A percentile compares a stretch with the other conserved stretches of the same genome.
Conservation (phyloP, 1,284 basidiomycete species). For the Boletellus deceptivus region DNA sequence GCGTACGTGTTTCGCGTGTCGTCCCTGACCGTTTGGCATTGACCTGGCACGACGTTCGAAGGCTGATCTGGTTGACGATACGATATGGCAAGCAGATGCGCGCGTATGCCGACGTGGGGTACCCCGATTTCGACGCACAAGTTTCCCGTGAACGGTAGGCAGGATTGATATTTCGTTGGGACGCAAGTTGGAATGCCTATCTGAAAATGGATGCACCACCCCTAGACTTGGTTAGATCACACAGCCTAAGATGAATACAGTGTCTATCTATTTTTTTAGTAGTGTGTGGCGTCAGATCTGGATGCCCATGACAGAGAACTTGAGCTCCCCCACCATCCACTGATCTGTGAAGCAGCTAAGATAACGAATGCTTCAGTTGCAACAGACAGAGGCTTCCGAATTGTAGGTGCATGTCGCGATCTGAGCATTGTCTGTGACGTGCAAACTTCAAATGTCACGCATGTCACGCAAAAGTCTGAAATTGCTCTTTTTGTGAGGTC, state of each 20-base stretch:
- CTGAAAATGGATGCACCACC: not conserved
- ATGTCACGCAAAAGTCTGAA: too few relatives aligned
- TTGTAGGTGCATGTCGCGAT: too few relatives aligned
- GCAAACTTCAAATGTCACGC: too few relatives aligned
- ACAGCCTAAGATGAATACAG: not conserved
- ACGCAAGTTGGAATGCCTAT: too few relatives aligned
- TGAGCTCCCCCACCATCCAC: too few relatives aligned
- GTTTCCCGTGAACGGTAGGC: not conserved
- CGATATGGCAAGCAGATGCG: slow-evolving; percentile 47
- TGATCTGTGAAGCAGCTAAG: too few relatives aligned
- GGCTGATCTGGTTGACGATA: slow-evolving; percentile 43
- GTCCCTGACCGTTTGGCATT: not conserved
- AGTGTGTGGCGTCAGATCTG: not conserved
- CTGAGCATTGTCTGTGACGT: too few relatives aligned
- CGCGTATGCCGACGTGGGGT: slow-evolving; percentile 47
- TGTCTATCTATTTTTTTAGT: not conserved
- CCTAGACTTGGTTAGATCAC: too few relatives aligned
- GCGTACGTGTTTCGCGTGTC: slow-evolving; percentile 32
- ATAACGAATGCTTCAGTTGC: too few relatives aligned
- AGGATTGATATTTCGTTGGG: not conserved
- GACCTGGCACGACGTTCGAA: slow-evolving; percentile 17
- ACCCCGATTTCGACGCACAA: slow-evolving; percentile 22
- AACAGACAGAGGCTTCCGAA: too few relatives aligned
- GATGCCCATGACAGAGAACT: too few relatives aligned
- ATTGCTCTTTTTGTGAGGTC: too few relatives aligned